Evolutionary conservation across 2,329 filamentous ascomycete species (phyloP).

Genomic region (Colletotrichum aenigma): DNA sequence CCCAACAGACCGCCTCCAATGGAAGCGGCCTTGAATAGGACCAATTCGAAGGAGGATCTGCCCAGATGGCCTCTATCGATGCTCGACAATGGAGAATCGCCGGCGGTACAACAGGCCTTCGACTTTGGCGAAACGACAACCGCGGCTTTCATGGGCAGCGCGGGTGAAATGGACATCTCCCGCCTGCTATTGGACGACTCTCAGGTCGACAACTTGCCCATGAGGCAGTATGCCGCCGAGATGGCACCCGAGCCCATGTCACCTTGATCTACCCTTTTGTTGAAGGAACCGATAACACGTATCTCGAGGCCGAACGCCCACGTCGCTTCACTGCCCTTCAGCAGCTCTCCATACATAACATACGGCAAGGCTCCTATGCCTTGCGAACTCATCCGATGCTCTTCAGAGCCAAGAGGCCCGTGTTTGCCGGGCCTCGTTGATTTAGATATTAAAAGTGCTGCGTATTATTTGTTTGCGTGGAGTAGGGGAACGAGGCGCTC

Average conservation of each 20-base stretch:
- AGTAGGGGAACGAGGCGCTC: neutral
- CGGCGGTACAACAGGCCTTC: conserved; percentile 33
- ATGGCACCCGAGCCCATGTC: conserved; percentile 9
- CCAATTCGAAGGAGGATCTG: conserved; percentile 52
- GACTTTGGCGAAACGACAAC: conserved; percentile 49
- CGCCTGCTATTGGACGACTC: conserved; percentile 62
- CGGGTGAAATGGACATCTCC: conserved; percentile 67
- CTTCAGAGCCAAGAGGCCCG: neutral
- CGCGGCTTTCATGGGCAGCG: conserved; percentile 43
- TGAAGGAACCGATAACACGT: neutral
- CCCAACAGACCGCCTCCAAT: conserved; percentile 39
- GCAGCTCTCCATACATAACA: neutral
- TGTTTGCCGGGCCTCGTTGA: neutral
- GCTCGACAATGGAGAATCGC: conserved; percentile 31
- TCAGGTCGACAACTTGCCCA: conserved; percentile 29
- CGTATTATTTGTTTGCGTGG: conserved; percentile 13
- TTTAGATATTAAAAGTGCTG: conserved; percentile 11
- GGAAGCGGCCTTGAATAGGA: conserved; percentile 43
- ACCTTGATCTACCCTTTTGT: neutral
- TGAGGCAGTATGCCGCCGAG: conserved; percentile 30
- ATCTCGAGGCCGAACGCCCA: neutral
- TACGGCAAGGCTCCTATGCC: neutral
- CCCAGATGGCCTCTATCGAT: conserved; percentile 44
- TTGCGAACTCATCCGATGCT: neutral
- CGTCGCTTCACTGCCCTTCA: neutral